phyloP scores from a whole-genome alignment of 169 alveolate species.

The Plasmodium coatneyi region DNA sequence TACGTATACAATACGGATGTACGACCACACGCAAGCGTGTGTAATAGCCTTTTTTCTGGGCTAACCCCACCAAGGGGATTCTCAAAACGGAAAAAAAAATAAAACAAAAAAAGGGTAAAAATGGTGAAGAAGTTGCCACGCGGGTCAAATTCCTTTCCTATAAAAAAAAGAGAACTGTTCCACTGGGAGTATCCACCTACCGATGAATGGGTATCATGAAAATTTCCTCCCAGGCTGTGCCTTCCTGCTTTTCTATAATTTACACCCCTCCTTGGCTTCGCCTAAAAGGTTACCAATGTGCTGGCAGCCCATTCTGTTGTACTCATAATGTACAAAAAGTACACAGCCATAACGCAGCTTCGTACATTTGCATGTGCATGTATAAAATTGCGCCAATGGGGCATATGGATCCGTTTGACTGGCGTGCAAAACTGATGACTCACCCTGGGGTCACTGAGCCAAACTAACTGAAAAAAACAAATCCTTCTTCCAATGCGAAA shows the following conservation, averaged over 20 bases:
- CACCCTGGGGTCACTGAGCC: neutral
- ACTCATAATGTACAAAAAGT: neutral
- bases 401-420: neutral
- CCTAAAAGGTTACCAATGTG: neutral
- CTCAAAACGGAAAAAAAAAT: neutral
- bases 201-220: neutral
- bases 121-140: neutral
- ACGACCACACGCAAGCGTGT: neutral
- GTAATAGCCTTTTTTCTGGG: neutral
- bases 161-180: neutral
- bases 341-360: neutral
- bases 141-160: neutral
- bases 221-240: neutral
- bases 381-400: neutral
- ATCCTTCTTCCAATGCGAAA: constrained; percentile 17
- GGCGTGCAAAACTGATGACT: neutral
- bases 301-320: neutral
- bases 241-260: neutral
- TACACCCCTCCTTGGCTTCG: neutral
- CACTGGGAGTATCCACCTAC: neutral
- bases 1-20: neutral
- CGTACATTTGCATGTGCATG: neutral
- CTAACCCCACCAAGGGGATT: neutral
- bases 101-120: neutral
- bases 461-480: constrained; percentile 25